phyloP scores from a whole-genome alignment of 2,329 filamentous ascomycete species.

The Gaeumannomyces sp. region DNA sequence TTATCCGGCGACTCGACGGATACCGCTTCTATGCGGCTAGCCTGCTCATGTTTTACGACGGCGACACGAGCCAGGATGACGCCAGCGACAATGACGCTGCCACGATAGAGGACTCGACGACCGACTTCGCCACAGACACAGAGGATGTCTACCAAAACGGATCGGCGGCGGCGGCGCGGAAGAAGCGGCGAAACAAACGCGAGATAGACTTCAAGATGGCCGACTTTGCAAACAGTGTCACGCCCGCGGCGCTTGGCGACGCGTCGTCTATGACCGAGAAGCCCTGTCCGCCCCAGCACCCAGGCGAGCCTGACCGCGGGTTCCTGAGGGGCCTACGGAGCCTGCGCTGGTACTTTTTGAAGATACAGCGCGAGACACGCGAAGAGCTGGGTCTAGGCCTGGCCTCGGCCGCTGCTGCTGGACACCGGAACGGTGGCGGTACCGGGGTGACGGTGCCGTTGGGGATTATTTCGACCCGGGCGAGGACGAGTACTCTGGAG shows the following conservation, averaged over 20 bases:
- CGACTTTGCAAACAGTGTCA: slow-evolving; percentile 97
- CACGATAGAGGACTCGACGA: slow-evolving; percentile 49
- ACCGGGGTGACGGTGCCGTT: slow-evolving; percentile 7
- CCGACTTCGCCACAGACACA: slow-evolving; percentile 51
- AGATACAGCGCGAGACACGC: slow-evolving; percentile 74
- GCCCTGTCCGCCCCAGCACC: slow-evolving; percentile 75
- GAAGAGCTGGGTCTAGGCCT: slow-evolving; percentile 40
- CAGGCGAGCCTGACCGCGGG: slow-evolving; percentile 74
- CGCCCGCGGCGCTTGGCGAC: slow-evolving; percentile 65
- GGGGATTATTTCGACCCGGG: not conserved
- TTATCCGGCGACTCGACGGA: slow-evolving; percentile 70
- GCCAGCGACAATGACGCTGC: slow-evolving; percentile 36
- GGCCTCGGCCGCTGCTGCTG: slow-evolving; percentile 2
- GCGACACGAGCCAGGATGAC: slow-evolving; percentile 54
- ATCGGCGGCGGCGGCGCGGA: slow-evolving; percentile 28
- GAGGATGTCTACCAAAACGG: slow-evolving; percentile 36
- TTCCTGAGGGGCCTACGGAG: slow-evolving; percentile 81
- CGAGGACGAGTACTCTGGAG: slow-evolving; percentile 16
- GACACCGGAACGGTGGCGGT: slow-evolving; percentile 12
- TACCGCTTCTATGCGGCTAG: slow-evolving; percentile 96
- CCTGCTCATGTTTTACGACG: slow-evolving; percentile 92
- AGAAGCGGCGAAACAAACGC: slow-evolving; percentile 41
- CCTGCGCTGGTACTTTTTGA: slow-evolving; percentile 75
- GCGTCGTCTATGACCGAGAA: slow-evolving; percentile 32
- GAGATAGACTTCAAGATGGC: slow-evolving; percentile 93